Base-by-base conservation (phyloP, 176 grass and related monocot species). In the Cocos nucifera region DNA sequence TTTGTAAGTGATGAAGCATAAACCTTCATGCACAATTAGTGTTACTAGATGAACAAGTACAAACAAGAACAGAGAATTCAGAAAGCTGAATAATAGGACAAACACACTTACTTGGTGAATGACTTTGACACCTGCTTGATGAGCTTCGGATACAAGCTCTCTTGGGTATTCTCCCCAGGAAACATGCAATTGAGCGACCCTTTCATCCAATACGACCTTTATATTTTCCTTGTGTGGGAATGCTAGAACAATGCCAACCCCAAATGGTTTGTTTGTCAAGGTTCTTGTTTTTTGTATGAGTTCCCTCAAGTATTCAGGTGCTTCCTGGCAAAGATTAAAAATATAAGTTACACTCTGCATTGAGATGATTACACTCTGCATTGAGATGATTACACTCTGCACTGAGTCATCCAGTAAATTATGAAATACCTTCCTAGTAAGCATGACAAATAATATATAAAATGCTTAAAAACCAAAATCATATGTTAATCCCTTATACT, bases 161-260 rank as follows among this genome's bases (percentile, higher is more conserved):
- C 57, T 78, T 19, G 87, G 84, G 64, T 84, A 97, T 26, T 91
- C 84, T 56, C 92, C 87, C 92, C 92, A 91, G 53, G 85, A 97
- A 69, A 97, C 87, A 53, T 97, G 87, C 70, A 97, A 58, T 23
- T 88, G 21, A 17, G 92, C 80, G 57, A 91, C 72, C 63, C 80
- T 88, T 69, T 97, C 92, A 60, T 97, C 84, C 24, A 97, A 78
- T 55, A 91, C 74, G 27, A 85, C 87, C 78, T 66, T 85, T 48
- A 90, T 32, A 73, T 91, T 97, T 66, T 97, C 81, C 56, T 85
- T 73, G 28, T 91, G 56, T 14, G 84, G 92, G 75, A 97, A 97
- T 29, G 75, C 18, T 62, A 97, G 65, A 49, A 88, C 78, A 50
- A 91, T 80, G 19, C 83, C 69, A 49, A 78, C 87, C 49, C 92